Base-by-base conservation (phyloP, 768 basidiomycete genomes). In the Trametes gibbosa region DNA sequence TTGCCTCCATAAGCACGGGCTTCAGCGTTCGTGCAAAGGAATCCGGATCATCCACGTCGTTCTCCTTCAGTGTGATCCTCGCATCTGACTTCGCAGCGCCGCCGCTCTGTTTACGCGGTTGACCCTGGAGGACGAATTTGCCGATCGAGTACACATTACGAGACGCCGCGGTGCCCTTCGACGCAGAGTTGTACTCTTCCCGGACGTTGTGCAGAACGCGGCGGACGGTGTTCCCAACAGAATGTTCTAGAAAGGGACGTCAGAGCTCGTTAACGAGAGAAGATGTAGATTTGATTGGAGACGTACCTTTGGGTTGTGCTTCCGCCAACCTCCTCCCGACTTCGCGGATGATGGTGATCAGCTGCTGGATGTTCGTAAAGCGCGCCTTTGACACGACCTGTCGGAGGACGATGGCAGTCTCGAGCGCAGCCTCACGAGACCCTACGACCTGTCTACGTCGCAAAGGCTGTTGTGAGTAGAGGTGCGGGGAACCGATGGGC, bases 1-100 rank as follows among this genome's bases (percentile, higher is more conserved):
- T 95, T 7, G 95, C 97, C 72, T 97, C 94, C 81, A 98, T 93
- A 54, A 99, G 79, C 0, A 97, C 89, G 2, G 96, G 96, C 74
- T 95, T 97, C 51, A 98, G 72, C 35, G 82, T 83, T 40, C 80
- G 76, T 9, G 90, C 85, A 67, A 92, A 90, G 16, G 87, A 85
- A 67, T 92, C 89, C 0, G 87, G 88, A 71, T 91, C 90, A 55
- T 89, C 82, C 0, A 82, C 76, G 71, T 91, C 84, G 67, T 86
- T 80, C 70, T 90, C 88, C 62, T 80, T 85, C 43, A 89, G 70
- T 2, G 81, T 81, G 7, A 77, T 80, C 49, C 80, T 83, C 46
- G 71, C 78, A 54, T 89, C 86, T 1, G 78, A 72, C 65, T 80
- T 79, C 58, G 73, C 74, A 48, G 70, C 62, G 63, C 42, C 25